Conservation (phyloP, 2,329 filamentous ascomycete genomes). For the Ambrosiella beaveri region DNA sequence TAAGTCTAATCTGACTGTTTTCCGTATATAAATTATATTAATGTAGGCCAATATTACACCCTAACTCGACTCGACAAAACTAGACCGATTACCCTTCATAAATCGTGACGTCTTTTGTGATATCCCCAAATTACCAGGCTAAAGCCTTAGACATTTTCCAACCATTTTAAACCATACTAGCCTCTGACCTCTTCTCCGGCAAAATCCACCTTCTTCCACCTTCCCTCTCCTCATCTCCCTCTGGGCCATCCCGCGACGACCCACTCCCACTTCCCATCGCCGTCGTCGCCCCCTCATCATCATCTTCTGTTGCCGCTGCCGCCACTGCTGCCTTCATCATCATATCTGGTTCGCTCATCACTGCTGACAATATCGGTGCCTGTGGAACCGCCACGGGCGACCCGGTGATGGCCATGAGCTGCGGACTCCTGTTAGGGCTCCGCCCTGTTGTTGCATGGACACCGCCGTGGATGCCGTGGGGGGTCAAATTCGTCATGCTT, state of each 20-base stretch:
- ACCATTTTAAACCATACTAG: neutral
- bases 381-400: neutral
- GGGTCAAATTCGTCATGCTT: conserved; percentile 2
- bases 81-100: too few species aligned
- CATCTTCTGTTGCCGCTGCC: neutral
- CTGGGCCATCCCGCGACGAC: neutral
- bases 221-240: neutral
- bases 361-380: neutral
- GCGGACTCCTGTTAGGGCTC: neutral
- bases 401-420: neutral
- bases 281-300: neutral
- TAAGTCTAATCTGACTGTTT: too few species aligned
- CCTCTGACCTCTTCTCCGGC: neutral
- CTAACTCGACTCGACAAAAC: too few species aligned
- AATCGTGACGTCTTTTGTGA: too few species aligned
- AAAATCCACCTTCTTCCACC: neutral
- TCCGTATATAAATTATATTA: too few species aligned
- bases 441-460: neutral
- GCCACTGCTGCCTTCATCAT: neutral
- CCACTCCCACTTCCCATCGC: neutral
- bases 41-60: too few species aligned
- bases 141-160: too few species aligned
- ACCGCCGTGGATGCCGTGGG: conserved; percentile 1
- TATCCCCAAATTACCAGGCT: too few species aligned
- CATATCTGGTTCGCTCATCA: neutral